Evolutionary conservation across 2,329 filamentous ascomycete species (phyloP).

Genomic region (Zarea fungicola): DNA sequence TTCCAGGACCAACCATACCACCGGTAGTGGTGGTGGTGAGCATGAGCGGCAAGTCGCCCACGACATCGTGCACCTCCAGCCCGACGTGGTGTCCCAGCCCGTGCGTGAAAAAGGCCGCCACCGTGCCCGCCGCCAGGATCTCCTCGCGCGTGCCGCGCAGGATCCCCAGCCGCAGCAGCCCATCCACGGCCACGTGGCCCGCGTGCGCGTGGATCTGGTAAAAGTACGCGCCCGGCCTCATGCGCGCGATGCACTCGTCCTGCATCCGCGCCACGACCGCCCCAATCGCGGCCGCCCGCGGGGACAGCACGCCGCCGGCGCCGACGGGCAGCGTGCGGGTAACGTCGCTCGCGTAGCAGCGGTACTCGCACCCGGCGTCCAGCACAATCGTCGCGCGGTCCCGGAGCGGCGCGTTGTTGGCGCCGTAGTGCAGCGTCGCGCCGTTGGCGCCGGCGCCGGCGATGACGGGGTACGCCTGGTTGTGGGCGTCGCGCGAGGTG

Average conservation of each 20-base stretch:
- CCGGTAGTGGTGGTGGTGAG: constrained; percentile 12
- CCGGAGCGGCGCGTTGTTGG: constrained; percentile 67
- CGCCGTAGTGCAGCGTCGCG: constrained; percentile 78
- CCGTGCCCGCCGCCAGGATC: constrained; percentile 46
- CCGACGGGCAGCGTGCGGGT: constrained; percentile 81
- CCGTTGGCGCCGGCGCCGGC: constrained; percentile 79
- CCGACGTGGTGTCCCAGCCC: constrained; percentile 62
- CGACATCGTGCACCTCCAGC: constrained; percentile 59
- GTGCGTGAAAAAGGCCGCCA: constrained; percentile 61
- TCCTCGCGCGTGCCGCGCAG: constrained; percentile 58
- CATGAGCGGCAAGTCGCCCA: constrained; percentile 33
- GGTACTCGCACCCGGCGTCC: constrained; percentile 82
- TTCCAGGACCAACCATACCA: constrained; percentile 23
- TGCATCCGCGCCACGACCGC: constrained; percentile 79
- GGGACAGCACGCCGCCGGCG: constrained; percentile 60
- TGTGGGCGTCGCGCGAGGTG: constrained; percentile 64
- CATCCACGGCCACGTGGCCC: constrained; percentile 64
- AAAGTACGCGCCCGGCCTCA: constrained; percentile 66
- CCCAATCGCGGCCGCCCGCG: constrained; percentile 69
- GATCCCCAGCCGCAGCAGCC: constrained; percentile 67
- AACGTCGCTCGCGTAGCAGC: constrained; percentile 83
- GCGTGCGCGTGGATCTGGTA: constrained; percentile 69
- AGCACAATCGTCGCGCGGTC: constrained; percentile 72
- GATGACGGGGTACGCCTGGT: constrained; percentile 85
- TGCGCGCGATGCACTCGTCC: constrained; percentile 60